Evolutionary conservation across 2,329 filamentous ascomycete species (phyloP).

Genomic region (Blastomyces emzantsi): DNA sequence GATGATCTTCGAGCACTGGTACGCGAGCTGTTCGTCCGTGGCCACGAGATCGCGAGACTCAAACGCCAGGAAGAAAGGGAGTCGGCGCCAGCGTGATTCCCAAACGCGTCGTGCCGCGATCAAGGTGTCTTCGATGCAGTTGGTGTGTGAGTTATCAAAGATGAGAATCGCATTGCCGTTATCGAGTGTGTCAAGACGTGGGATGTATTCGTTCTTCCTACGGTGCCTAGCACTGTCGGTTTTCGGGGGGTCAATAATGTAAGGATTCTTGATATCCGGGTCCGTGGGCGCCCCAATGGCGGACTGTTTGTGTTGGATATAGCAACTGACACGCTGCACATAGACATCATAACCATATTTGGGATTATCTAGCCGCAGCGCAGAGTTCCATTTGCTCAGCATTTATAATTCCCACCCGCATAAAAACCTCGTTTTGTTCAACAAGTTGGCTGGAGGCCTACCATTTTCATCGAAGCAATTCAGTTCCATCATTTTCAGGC

Average conservation of each 20-base stretch:
- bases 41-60: conserved; percentile 31
- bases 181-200: conserved; percentile 38
- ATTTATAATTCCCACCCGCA: not conserved
- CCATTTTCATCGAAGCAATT: conserved; percentile 40
- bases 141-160: conserved; percentile 44
- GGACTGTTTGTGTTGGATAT: conserved; percentile 43
- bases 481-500: conserved; percentile 43
- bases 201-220: conserved; percentile 29
- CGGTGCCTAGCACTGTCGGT: conserved; percentile 25
- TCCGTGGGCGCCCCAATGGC: conserved; percentile 28
- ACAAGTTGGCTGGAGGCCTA: conserved; percentile 12
- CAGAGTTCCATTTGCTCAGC: conserved; percentile 3
- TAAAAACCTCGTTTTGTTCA: not conserved
- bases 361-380: conserved; percentile 28
- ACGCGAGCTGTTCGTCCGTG: conserved; percentile 36
- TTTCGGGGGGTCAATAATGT: conserved; percentile 29
- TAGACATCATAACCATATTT: conserved; percentile 43
- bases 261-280: conserved; percentile 40
- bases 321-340: conserved; percentile 43
- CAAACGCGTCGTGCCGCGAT: conserved; percentile 43
- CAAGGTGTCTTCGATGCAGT: conserved; percentile 42
- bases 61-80: conserved; percentile 43
- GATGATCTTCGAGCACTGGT: conserved; percentile 44
- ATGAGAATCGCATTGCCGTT: conserved; percentile 45
- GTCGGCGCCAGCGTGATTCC: conserved; percentile 45